Evolutionary conservation across 2,329 filamentous ascomycete genomes (phyloP).

Genomic region (Lizonia empirigonia): DNA sequence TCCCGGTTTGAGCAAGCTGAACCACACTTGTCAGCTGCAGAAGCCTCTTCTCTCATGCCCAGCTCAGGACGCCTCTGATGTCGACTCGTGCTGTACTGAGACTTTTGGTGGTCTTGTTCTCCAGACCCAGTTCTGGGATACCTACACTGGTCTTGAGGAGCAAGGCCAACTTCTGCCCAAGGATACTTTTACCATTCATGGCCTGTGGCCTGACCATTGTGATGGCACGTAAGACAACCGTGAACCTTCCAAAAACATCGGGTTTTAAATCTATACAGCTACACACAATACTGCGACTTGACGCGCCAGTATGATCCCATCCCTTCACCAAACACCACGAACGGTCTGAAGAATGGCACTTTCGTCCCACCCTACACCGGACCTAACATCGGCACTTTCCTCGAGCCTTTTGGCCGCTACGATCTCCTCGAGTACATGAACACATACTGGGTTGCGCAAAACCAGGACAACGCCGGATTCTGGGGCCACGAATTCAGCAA

Average conservation of each 20-base stretch:
- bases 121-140: slow-evolving; percentile 68
- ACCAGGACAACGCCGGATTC: slow-evolving; percentile 62
- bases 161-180: slow-evolving; percentile 64
- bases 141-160: slow-evolving; percentile 65
- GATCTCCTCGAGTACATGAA: slow-evolving; percentile 71
- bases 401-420: slow-evolving; percentile 62
- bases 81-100: slow-evolving; percentile 69
- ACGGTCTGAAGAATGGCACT: slow-evolving; percentile 58
- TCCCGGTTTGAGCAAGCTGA: slow-evolving; percentile 55
- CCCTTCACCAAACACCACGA: slow-evolving; percentile 68
- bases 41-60: slow-evolving; percentile 44
- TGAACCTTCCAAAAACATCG: not conserved
- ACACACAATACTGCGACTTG: slow-evolving; percentile 71
- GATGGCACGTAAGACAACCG: slow-evolving; percentile 62
- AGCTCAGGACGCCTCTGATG: slow-evolving; percentile 39
- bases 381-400: slow-evolving; percentile 62
- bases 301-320: slow-evolving; percentile 67
- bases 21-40: slow-evolving; percentile 62
- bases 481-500: slow-evolving; percentile 73
- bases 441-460: slow-evolving; percentile 66
- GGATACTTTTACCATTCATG: slow-evolving; percentile 65
- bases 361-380: slow-evolving; percentile 64
- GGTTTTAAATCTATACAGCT: slow-evolving; percentile 33
- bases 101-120: slow-evolving; percentile 68
- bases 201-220: slow-evolving; percentile 51